These are phyloP conservation scores for Nemania serpens DNA, from an alignment of 2,329 filamentous ascomycete species.

Conservation along the genomic window DNA sequence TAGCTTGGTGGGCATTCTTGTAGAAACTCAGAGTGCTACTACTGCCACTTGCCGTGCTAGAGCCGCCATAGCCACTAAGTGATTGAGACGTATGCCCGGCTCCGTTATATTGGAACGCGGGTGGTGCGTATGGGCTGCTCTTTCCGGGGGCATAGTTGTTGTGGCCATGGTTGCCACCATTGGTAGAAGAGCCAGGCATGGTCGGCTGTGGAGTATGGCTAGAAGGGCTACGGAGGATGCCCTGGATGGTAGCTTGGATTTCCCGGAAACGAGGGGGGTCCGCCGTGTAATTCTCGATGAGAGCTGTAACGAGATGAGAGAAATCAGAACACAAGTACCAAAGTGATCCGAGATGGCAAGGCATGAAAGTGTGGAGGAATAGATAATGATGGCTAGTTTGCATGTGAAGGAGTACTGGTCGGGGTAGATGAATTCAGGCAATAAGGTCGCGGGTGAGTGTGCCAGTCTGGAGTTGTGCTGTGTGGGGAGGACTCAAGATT, in stretches of 20 bases:
- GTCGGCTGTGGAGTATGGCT: constrained; percentile 15
- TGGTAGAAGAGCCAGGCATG: constrained; percentile 17
- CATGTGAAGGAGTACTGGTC: neutral
- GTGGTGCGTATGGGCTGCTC: neutral
- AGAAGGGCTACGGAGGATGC: constrained; percentile 1
- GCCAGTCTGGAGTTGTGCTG: too few relatives aligned
- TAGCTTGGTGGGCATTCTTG: constrained; percentile 19
- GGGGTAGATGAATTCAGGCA: neutral
- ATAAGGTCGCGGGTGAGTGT: neutral
- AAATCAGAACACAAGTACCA: constrained; percentile 5
- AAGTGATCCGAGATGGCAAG: neutral
- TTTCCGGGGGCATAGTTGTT: constrained; percentile 10
- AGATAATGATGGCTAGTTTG: neutral
- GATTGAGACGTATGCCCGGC: constrained; percentile 18
- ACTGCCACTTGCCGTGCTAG: constrained; percentile 14
- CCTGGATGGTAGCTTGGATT: constrained; percentile 22
- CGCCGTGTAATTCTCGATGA: constrained; percentile 17
- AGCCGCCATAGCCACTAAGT: constrained; percentile 19
- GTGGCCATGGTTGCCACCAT: neutral
- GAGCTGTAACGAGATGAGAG: constrained; percentile 7
- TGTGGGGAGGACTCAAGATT: too few relatives aligned
- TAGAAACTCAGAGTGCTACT: constrained; percentile 20
- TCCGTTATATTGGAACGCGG: constrained; percentile 13
- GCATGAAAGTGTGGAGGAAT: neutral
- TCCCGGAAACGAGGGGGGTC: constrained; percentile 14